Percentiles rank a stretch among this genome's conserved stretches.
Conservation (phyloP, 2,329 filamentous ascomycete species). For the Periconia macrospinosa region DNA sequence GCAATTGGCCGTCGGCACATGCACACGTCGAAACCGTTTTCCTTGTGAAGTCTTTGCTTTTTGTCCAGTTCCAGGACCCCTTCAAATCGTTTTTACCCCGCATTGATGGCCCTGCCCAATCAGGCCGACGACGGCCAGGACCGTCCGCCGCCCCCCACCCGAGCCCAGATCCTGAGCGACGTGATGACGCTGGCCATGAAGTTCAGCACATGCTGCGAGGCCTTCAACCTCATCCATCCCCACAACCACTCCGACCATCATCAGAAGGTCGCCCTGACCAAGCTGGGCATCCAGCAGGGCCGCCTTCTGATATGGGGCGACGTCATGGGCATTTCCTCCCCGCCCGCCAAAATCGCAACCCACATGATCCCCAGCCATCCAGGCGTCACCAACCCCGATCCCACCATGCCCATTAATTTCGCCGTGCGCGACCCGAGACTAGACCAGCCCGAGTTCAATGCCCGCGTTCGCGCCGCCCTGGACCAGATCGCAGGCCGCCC, state of each 20-base stretch:
- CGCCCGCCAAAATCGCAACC: conserved; percentile 46
- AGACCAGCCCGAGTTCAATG: conserved; percentile 43
- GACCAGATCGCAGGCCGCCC: conserved; percentile 51
- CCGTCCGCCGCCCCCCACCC: conserved; percentile 10
- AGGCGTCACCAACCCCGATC: conserved; percentile 48
- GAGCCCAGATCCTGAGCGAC: conserved; percentile 41
- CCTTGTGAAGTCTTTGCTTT: too few relatives aligned
- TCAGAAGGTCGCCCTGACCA: conserved; percentile 48
- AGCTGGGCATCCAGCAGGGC: conserved; percentile 51
- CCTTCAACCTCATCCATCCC: conserved; percentile 50
- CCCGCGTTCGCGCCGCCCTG: conserved; percentile 44
- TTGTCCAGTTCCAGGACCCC: too few relatives aligned
- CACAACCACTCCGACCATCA: conserved; percentile 45
- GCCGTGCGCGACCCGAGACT: conserved; percentile 45
- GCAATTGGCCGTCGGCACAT: too few relatives aligned
- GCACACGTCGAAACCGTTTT: too few relatives aligned
- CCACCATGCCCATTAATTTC: conserved; percentile 50
- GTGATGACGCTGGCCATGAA: conserved; percentile 48
- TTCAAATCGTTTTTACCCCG: neutral
- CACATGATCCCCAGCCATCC: conserved; percentile 50
- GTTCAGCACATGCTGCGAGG: conserved; percentile 53
- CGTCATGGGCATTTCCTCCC: conserved; percentile 49
- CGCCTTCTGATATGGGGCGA: conserved; percentile 54
- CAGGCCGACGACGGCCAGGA: neutral
- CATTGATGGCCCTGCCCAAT: neutral